Conservation (phyloP, 345 rosid species). For the Excoecaria cochinchinensis region DNA sequence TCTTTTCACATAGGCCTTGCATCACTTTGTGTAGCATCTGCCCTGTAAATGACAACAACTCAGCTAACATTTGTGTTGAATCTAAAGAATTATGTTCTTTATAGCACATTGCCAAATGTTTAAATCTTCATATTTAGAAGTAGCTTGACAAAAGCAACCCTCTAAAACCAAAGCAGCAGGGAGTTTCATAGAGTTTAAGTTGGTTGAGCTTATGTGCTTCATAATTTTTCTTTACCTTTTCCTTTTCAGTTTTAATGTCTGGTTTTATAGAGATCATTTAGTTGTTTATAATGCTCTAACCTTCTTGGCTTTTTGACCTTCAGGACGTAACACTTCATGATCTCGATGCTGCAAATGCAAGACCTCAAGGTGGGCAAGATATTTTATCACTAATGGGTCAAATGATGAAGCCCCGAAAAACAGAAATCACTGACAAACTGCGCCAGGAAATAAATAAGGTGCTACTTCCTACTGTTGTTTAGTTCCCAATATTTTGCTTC, state of each 20-base stretch:
- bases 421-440: constrained; percentile 93
- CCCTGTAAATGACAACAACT: background rate
- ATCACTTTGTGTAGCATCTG: background rate
- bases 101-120: background rate
- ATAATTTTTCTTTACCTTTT: background rate
- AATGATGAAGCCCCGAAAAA: constrained; percentile 98
- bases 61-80: background rate
- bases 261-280: constrained; percentile 6
- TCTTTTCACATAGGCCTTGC: background rate
- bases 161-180: background rate
- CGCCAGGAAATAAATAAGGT: constrained; percentile 99
- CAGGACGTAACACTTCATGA: constrained; percentile 99
- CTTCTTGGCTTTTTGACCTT: constrained; percentile 16
- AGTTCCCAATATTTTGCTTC: constrained; percentile 6
- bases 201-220: background rate
- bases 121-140: background rate
- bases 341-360: constrained; percentile 98
- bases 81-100: background rate
- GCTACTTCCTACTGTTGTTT: background rate
- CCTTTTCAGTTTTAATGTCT: constrained; percentile 4
- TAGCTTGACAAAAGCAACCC: background rate
- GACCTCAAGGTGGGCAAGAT: constrained; percentile 99
- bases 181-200: constrained; percentile 6
- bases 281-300: background rate
- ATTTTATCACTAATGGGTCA: constrained; percentile 97